A percentile compares a stretch with the other conserved stretches of the same genome.
Conservation (phyloP, 2,329 filamentous ascomycete species). For the Coniochaeta sp. region DNA sequence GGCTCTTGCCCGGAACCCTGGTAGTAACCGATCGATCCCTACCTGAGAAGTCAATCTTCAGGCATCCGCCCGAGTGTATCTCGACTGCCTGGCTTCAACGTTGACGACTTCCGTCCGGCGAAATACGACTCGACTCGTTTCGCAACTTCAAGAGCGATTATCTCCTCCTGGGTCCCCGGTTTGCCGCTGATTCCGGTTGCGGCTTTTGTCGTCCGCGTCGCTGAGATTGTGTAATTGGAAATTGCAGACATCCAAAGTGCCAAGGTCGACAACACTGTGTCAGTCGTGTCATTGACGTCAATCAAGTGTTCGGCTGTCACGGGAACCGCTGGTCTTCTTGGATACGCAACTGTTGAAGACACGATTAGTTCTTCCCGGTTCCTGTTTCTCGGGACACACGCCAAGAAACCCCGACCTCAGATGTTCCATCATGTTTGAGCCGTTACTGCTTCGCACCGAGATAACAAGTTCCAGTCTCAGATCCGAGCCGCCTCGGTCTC, state of each 20-base stretch:
- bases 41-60: background rate
- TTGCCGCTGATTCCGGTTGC: background rate
- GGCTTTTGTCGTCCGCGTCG: background rate
- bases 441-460: conserved; percentile 16
- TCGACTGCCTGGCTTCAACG: background rate
- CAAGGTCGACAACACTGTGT: too few species aligned
- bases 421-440: conserved; percentile 26
- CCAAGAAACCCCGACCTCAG: conserved; percentile 2
- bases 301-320: too few species aligned
- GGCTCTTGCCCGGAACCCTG: background rate
- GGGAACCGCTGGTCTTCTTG: background rate
- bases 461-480: conserved; percentile 6
- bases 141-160: background rate
- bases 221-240: background rate
- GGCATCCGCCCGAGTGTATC: background rate
- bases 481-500: conserved; percentile 8
- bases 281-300: too few species aligned
- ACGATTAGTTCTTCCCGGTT: background rate
- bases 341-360: background rate
- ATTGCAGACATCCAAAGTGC: background rate
- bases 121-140: background rate
- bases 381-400: background rate
- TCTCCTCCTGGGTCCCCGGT: background rate
- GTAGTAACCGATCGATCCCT: background rate
- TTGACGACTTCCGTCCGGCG: background rate